Conservation (phyloP, 1,139 yeast species). For the Spencermartinsiella ligniputridi region DNA sequence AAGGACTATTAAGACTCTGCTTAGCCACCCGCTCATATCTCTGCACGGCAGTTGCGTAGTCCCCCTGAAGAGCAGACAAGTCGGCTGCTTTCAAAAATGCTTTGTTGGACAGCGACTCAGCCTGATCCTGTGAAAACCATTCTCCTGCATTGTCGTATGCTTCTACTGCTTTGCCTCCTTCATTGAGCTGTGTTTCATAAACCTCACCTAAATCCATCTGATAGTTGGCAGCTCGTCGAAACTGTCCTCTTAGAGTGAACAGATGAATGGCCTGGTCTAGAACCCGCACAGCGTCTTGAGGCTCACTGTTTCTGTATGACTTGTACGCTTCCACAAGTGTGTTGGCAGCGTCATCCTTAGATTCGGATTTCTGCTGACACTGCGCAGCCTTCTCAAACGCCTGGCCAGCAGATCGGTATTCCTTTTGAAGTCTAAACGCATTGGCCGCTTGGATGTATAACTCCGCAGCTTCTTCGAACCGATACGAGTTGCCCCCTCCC, state of each 20-base stretch:
- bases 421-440: constrained; percentile 70
- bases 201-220: constrained; percentile 86
- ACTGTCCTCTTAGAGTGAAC: constrained; percentile 88
- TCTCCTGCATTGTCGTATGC: constrained; percentile 94
- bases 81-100: constrained; percentile 90
- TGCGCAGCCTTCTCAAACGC: constrained; percentile 84
- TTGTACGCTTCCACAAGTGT: constrained; percentile 89
- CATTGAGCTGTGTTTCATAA: constrained; percentile 70
- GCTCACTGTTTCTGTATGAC: constrained; percentile 68
- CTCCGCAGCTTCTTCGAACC: constrained; percentile 90
- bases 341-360: constrained; percentile 89
- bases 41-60: constrained; percentile 69
- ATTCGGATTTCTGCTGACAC: constrained; percentile 67
- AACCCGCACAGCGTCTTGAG: constrained; percentile 73
- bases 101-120: constrained; percentile 85
- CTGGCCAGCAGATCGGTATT: constrained; percentile 60
- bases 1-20: constrained; percentile 65
- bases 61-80: constrained; percentile 68
- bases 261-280: constrained; percentile 73
- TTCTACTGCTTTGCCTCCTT: constrained; percentile 61
- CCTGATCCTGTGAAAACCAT: constrained; percentile 91
- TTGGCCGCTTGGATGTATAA: constrained; percentile 88
- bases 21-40: constrained; percentile 74
- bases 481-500: constrained; percentile 60
- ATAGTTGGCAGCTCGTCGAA: constrained; percentile 93